These are phyloP conservation scores for Solanum hybrid DNA, from an alignment of 305 asterid species.

Conservation along the genomic window DNA sequence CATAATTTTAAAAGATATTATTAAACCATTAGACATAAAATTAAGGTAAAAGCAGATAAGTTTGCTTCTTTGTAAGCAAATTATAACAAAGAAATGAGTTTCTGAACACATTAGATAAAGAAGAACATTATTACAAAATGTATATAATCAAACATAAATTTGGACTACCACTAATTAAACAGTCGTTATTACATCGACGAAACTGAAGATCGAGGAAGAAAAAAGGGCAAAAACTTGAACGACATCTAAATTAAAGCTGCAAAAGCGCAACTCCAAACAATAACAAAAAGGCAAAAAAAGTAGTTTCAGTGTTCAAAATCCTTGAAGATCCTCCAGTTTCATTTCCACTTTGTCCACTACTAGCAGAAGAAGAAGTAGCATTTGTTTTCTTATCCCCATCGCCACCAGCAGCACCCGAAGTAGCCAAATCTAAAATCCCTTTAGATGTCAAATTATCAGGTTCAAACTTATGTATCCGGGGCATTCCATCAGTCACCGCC, in stretches of 20 bases:
- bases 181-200: neutral
- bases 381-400: neutral
- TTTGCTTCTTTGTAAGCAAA: neutral
- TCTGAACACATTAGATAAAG: neutral
- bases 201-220: neutral
- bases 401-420: neutral
- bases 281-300: neutral
- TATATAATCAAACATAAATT: neutral
- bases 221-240: neutral
- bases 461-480: conserved; percentile 30
- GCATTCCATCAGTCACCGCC: conserved; percentile 38
- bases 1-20: neutral
- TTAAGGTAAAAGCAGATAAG: neutral
- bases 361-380: neutral
- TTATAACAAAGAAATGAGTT: neutral
- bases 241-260: neutral
- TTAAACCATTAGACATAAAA: neutral
- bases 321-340: conserved; percentile 13
- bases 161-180: neutral
- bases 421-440: conserved; percentile 16
- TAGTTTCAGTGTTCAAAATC: neutral
- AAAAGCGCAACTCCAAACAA: neutral
- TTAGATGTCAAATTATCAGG: conserved; percentile 35
- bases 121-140: neutral
- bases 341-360: conserved; percentile 19